Base-by-base conservation (phyloP, 768 basidiomycete genomes). In the Stropharia rugosoannulata region DNA sequence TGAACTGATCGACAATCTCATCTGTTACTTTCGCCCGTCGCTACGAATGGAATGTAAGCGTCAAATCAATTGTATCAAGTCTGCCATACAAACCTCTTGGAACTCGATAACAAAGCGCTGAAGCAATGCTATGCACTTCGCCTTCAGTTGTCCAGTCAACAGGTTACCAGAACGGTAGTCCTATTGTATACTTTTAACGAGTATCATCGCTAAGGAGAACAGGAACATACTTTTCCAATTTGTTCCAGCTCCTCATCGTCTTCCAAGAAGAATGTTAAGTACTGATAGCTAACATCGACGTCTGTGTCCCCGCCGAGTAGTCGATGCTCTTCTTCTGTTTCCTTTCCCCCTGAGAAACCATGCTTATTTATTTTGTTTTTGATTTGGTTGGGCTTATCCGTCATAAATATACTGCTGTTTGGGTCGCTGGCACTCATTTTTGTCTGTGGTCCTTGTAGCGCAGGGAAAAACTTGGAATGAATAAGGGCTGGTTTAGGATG, bases 341-440 rank as follows among this genome's bases (percentile, higher is more conserved):
- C 95, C 68, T 84, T 79, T 18, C 97, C 97, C 9, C 97, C 97
- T 1, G 92, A 95, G 73, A 98, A 99, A 2, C 94, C 97, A 65
- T 99, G 94, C 63, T 80, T 86, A 68, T 93, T 97, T 66, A 99
- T 84, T 78, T 99, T 99, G 69, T 94, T 97, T 76, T 97, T 96
- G 75, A 99, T 98, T 72, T 95, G 92, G 54, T 84, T 85, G 3
- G 86, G 78, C 56, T 90, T 92, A 69, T 99, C 97, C 32, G 80
- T 93, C 96, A 99, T 98, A 78, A 82, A 98, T 62, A 99, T 95
- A 60, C 91, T 91, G 60, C 89, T 91, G 73, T 95, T 96, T 18
- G 85, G 77, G 70, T 96, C 89, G 48, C 92, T 95, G 4, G 97
- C 97, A 70, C 95, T 97, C 97, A 99, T 99, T 76, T 99, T 99